Conservation (phyloP, 371 early-diverging fungal genomes). For the Fennellomyces sp. region DNA sequence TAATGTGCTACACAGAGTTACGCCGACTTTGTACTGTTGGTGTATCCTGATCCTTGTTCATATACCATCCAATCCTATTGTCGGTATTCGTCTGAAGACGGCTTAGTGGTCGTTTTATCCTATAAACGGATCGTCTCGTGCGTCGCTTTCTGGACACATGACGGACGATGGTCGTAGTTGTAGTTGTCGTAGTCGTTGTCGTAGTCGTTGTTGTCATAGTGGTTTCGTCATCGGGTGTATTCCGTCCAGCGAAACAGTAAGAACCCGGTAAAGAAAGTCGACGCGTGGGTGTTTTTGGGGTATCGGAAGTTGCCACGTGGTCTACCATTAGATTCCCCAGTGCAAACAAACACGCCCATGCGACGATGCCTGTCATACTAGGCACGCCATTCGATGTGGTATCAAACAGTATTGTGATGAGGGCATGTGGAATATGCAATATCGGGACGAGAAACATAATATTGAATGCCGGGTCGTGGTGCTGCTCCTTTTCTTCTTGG, state of each 20-base stretch:
- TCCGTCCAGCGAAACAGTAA: not conserved
- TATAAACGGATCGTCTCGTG: no score
- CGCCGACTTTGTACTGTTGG: no score
- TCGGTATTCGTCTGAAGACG: no score
- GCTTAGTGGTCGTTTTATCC: no score
- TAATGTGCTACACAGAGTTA: no score
- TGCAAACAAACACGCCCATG: constrained; percentile 42
- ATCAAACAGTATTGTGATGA: constrained; percentile 34
- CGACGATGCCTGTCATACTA: constrained; percentile 26
- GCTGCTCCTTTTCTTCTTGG: not conserved
- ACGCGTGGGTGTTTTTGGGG: not conserved
- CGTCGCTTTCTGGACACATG: no score
- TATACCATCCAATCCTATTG: no score
- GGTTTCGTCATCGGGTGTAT: no score
- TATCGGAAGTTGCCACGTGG: constrained; percentile 7
- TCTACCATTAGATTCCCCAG: constrained; percentile 37
- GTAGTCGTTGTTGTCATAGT: no score
- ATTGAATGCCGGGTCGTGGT: not conserved
- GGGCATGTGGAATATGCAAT: constrained; percentile 38
- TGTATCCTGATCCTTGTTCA: no score
- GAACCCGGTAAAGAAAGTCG: constrained; percentile 3
- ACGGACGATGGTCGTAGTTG: no score
- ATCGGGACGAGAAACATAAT: constrained; percentile 32
- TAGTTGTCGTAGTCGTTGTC: no score
- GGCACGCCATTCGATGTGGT: not conserved